phyloP scores from a whole-genome alignment of 2,329 filamentous ascomycete species.

The Neocucurbitaria cava region DNA sequence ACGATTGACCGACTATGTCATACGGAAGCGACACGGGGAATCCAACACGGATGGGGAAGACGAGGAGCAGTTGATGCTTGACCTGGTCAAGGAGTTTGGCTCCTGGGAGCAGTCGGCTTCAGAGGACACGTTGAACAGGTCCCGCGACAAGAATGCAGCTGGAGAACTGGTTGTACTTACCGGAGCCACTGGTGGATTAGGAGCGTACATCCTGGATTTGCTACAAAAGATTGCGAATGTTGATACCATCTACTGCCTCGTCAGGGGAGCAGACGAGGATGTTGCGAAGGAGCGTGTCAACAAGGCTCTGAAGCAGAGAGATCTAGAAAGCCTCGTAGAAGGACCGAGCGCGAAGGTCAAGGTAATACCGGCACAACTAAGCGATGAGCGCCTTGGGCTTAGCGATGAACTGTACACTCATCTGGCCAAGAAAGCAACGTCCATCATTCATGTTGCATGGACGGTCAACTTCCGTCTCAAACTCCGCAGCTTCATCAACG shows the following conservation, averaged over 20 bases:
- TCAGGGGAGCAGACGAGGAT: slow-evolving; percentile 55
- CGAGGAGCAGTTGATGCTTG: slow-evolving; percentile 52
- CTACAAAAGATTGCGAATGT: slow-evolving; percentile 51
- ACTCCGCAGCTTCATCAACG: slow-evolving; percentile 62
- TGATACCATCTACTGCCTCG: slow-evolving; percentile 62
- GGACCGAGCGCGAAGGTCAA: slow-evolving; percentile 49
- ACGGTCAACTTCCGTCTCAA: slow-evolving; percentile 68
- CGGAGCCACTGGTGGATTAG: slow-evolving; percentile 60
- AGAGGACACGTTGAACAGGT: slow-evolving; percentile 4
- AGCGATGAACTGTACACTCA: slow-evolving; percentile 48
- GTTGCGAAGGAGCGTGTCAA: slow-evolving; percentile 42
- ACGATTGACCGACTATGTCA: slow-evolving; percentile 48
- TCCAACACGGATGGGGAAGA: slow-evolving; percentile 40
- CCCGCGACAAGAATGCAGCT: background rate
- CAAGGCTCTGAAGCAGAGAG: slow-evolving; percentile 35
- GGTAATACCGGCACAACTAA: slow-evolving; percentile 59
- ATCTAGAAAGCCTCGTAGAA: slow-evolving; percentile 35
- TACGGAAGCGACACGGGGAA: slow-evolving; percentile 49
- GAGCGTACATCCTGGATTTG: slow-evolving; percentile 58
- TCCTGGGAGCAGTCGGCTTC: slow-evolving; percentile 42
- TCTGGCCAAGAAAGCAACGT: slow-evolving; percentile 54
- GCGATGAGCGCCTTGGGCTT: slow-evolving; percentile 58
- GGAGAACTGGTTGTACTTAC: slow-evolving; percentile 51
- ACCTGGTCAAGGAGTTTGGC: slow-evolving; percentile 58
- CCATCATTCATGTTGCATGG: slow-evolving; percentile 70